Evolutionary conservation across 2,329 filamentous ascomycete genomes (phyloP).

Genomic region (Aureobasidium leucospermi): DNA sequence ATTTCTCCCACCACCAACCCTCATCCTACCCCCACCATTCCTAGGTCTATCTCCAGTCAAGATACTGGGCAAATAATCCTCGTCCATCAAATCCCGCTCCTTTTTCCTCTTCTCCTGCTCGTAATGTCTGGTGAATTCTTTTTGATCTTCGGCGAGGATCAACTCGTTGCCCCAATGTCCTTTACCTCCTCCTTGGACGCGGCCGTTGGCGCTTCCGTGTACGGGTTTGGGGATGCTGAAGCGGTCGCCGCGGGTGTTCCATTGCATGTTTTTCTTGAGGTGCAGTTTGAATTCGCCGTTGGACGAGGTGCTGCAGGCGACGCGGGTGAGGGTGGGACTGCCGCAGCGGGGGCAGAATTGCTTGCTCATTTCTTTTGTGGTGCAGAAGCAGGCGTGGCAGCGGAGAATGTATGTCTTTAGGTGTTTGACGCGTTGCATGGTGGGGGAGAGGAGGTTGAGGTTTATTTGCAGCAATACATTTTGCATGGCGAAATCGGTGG

Average conservation of each 20-base stretch:
- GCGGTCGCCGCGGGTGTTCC: slow-evolving; percentile 86
- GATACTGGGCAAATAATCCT: slow-evolving; percentile 82
- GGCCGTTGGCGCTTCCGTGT: slow-evolving; percentile 72
- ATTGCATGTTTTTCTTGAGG: slow-evolving; percentile 91
- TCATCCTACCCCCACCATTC: slow-evolving; percentile 55
- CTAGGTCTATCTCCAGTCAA: slow-evolving; percentile 69
- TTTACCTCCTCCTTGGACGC: slow-evolving; percentile 66
- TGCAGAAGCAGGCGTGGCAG: slow-evolving; percentile 87
- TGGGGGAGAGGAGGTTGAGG: slow-evolving; percentile 75
- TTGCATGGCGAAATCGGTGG: slow-evolving; percentile 95
- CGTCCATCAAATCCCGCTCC: slow-evolving; percentile 83
- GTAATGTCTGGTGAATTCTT: slow-evolving; percentile 68
- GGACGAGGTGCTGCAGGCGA: slow-evolving; percentile 75
- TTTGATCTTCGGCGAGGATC: slow-evolving; percentile 90
- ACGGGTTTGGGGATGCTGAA: slow-evolving; percentile 90
- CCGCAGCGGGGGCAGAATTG: slow-evolving; percentile 94
- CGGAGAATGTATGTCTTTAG: slow-evolving; percentile 85
- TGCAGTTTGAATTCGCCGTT: slow-evolving; percentile 77
- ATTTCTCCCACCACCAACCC: slow-evolving; percentile 76
- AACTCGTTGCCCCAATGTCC: slow-evolving; percentile 78
- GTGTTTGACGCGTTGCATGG: slow-evolving; percentile 70
- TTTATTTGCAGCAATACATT: slow-evolving; percentile 94
- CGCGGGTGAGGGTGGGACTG: slow-evolving; percentile 75
- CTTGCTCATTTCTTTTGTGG: slow-evolving; percentile 73
- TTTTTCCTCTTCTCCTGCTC: slow-evolving; percentile 57